These are phyloP conservation scores for Podila clonocystis DNA, from an alignment of 192 early-diverging fungal genomes.

Conservation along the genomic window DNA sequence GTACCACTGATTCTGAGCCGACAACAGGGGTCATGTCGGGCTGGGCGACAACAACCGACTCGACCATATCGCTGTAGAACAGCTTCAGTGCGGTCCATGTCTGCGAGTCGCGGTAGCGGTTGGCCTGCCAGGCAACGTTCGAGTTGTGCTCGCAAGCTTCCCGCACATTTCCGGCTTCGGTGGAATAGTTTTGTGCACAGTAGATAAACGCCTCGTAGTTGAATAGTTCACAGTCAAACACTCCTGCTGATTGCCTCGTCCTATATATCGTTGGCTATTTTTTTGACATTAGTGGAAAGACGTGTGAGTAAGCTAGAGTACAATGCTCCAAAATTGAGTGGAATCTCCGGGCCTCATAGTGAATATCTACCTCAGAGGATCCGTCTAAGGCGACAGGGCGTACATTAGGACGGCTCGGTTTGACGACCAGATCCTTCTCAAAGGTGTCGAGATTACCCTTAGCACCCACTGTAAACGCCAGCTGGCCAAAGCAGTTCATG, in stretches of 20 bases:
- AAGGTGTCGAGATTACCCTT: constrained; percentile 37
- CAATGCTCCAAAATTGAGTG: background rate
- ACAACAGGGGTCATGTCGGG: constrained; percentile 1
- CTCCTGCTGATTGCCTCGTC: constrained; percentile 39
- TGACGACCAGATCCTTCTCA: constrained; percentile 39
- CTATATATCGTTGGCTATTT: constrained; percentile 33
- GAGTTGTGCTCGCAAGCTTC: constrained; percentile 69
- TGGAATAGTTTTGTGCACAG: constrained; percentile 74
- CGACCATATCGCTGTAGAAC: constrained; percentile 60
- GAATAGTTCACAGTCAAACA: constrained; percentile 59
- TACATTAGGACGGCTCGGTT: constrained; percentile 14
- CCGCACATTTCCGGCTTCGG: constrained; percentile 59
- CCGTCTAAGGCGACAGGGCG: constrained; percentile 39
- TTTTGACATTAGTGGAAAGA: background rate
- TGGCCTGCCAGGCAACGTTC: constrained; percentile 70
- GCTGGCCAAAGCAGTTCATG: constrained; percentile 74
- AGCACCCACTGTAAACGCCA: constrained; percentile 69
- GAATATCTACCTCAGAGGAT: constrained; percentile 35
- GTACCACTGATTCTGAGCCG: background rate
- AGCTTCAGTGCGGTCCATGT: constrained; percentile 80
- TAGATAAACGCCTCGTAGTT: constrained; percentile 71
- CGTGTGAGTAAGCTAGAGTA: background rate
- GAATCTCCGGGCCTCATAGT: background rate
- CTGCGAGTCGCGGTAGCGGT: constrained; percentile 69
- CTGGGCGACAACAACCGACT: constrained; percentile 30